A percentile compares a stretch with the other conserved stretches of the same genome.
phyloP scores from a whole-genome alignment of 202 grass and related monocot species.

The Zoysia matrella region DNA sequence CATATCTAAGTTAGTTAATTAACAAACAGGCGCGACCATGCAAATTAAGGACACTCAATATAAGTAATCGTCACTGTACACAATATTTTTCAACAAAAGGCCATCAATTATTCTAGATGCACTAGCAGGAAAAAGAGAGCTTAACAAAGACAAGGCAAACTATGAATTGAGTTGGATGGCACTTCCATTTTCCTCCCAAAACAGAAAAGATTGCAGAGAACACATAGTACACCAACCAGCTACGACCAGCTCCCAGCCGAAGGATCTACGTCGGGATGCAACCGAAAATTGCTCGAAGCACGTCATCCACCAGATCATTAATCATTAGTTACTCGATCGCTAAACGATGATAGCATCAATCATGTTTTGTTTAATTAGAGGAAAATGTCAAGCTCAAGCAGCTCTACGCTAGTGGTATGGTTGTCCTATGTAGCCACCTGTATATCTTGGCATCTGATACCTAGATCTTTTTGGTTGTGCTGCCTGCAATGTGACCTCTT shows the following conservation, averaged over 20 bases:
- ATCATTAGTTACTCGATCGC: constrained; percentile 29
- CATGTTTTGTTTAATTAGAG: constrained; percentile 10
- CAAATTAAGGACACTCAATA: neutral
- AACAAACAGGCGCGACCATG: neutral
- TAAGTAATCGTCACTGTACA: neutral
- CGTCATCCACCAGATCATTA: constrained; percentile 31
- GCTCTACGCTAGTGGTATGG: constrained; percentile 15
- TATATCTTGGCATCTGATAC: constrained; percentile 12
- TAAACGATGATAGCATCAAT: neutral
- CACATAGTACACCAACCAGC: constrained; percentile 29
- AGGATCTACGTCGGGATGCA: constrained; percentile 50
- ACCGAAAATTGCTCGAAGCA: constrained; percentile 36
- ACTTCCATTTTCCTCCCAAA: constrained; percentile 21
- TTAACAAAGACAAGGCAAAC: neutral
- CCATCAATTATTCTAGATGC: neutral
- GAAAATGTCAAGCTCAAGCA: constrained; percentile 28
- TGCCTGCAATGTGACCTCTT: neutral
- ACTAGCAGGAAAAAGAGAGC: constrained; percentile 5
- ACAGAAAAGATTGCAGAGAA: constrained; percentile 12
- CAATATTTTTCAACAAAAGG: neutral
- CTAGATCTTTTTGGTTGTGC: neutral
- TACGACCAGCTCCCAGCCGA: constrained; percentile 33
- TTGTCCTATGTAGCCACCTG: constrained; percentile 15
- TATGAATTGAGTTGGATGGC: constrained; percentile 36
- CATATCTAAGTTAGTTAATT: neutral